These are phyloP conservation scores for Physocladia obscura DNA, from an alignment of 192 early-diverging fungal species.

Conservation along the genomic window DNA sequence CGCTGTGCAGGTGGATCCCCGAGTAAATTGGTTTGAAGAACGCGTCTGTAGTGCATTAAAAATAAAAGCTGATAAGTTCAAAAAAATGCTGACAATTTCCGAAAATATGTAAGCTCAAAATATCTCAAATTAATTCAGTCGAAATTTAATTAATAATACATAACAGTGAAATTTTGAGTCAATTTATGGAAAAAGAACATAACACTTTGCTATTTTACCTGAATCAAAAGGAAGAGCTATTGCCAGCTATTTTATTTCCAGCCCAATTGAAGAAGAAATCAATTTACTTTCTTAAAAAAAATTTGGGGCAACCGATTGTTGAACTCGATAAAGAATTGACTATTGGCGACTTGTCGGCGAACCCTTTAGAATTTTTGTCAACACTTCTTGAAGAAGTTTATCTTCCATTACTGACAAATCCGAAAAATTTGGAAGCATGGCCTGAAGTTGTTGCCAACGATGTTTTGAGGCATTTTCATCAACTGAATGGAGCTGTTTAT, in stretches of 20 bases:
- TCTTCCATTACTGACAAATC: conserved; percentile 61
- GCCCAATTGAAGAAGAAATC: conserved; percentile 56
- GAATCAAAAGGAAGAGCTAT: conserved; percentile 60
- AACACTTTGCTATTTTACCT: conserved; percentile 63
- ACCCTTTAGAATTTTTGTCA: conserved; percentile 61
- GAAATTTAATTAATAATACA: neutral
- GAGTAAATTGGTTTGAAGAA: conserved; percentile 63
- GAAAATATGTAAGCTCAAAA: conserved; percentile 54
- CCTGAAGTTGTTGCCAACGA: conserved; percentile 68
- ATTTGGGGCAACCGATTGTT: conserved; percentile 42
- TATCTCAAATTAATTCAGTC: neutral
- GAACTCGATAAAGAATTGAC: conserved; percentile 60
- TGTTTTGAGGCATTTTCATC: conserved; percentile 64
- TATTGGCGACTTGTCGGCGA: conserved; percentile 58
- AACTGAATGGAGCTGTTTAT: conserved; percentile 64
- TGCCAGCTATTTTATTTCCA: conserved; percentile 57
- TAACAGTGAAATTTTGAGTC: conserved; percentile 52
- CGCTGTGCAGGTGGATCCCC: conserved; percentile 47
- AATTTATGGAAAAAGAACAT: conserved; percentile 58
- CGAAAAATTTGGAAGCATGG: conserved; percentile 65
- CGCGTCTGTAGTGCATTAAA: conserved; percentile 54
- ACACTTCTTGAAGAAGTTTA: conserved; percentile 64
- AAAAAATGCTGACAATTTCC: conserved; percentile 47
- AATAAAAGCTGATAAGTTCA: conserved; percentile 64
- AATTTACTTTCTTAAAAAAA: conserved; percentile 61